phyloP scores from a whole-genome alignment of 164 flowering plant species.

The Macadamia integrifolia region DNA sequence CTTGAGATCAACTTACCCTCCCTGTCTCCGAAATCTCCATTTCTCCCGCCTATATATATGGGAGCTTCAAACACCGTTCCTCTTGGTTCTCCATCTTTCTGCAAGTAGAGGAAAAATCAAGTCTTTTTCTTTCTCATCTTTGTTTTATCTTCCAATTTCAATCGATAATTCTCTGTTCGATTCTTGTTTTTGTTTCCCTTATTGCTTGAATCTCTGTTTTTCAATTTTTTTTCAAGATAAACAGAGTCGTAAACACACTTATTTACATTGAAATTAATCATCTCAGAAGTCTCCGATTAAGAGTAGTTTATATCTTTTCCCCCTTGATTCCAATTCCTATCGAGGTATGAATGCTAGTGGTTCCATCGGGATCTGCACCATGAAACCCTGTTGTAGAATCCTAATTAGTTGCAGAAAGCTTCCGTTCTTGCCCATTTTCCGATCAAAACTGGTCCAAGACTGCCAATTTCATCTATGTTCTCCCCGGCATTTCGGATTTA shows the following conservation, averaged over 20 bases:
- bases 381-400: neutral
- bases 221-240: neutral
- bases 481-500: constrained; percentile 16
- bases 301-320: no score
- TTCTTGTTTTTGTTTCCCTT: no score
- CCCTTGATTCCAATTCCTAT: neutral
- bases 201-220: neutral
- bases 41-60: no score
- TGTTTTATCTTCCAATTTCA: no score
- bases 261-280: neutral
- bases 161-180: no score
- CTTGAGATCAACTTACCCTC: no score
- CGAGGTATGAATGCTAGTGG: neutral
- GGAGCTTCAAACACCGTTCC: no score
- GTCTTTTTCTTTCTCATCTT: no score
- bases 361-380: neutral
- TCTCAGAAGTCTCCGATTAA: neutral
- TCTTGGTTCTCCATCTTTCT: no score
- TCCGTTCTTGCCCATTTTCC: neutral
- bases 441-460: constrained; percentile 17
- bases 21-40: no score
- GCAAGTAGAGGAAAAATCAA: no score
- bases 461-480: constrained; percentile 4
- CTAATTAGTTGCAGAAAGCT: neutral
- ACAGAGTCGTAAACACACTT: neutral